These are phyloP conservation scores for Monosporascus sp. DNA, from an alignment of 2,329 filamentous ascomycete species.

Conservation along the genomic window DNA sequence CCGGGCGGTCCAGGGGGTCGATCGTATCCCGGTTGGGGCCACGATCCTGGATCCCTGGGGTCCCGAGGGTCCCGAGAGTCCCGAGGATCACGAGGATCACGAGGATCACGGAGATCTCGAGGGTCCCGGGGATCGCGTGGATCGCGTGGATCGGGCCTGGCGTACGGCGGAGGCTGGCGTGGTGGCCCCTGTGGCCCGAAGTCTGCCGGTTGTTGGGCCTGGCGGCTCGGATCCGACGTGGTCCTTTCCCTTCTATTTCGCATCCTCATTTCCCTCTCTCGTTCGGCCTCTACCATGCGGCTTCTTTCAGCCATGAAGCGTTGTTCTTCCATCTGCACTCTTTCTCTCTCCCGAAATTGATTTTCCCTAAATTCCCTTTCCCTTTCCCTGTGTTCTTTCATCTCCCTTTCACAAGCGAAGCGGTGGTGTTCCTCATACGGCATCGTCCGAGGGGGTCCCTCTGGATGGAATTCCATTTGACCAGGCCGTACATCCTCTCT, in stretches of 20 bases:
- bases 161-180: conserved; percentile 36
- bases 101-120: conserved; percentile 22
- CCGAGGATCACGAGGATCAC: conserved; percentile 1
- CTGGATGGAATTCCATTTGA: conserved; percentile 48
- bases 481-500: conserved; percentile 42
- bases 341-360: conserved; percentile 33
- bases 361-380: conserved; percentile 41
- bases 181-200: conserved; percentile 36
- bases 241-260: conserved; percentile 37
- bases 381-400: conserved; percentile 31
- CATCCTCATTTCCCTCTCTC: conserved; percentile 27
- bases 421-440: conserved; percentile 53
- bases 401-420: conserved; percentile 42
- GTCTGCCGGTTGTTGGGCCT: conserved; percentile 41
- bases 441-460: conserved; percentile 38
- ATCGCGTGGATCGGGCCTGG: conserved; percentile 20
- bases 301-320: conserved; percentile 24
- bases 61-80: conserved; percentile 23
- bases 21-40: conserved; percentile 38
- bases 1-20: conserved; percentile 28
- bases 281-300: conserved; percentile 40
- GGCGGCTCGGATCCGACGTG: conserved; percentile 44
- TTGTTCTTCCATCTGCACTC: conserved; percentile 31
- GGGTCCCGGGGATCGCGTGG: not conserved
- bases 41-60: conserved; percentile 24